phyloP scores from a whole-genome alignment of 179 eudicot species.

The Camellia oleifera region DNA sequence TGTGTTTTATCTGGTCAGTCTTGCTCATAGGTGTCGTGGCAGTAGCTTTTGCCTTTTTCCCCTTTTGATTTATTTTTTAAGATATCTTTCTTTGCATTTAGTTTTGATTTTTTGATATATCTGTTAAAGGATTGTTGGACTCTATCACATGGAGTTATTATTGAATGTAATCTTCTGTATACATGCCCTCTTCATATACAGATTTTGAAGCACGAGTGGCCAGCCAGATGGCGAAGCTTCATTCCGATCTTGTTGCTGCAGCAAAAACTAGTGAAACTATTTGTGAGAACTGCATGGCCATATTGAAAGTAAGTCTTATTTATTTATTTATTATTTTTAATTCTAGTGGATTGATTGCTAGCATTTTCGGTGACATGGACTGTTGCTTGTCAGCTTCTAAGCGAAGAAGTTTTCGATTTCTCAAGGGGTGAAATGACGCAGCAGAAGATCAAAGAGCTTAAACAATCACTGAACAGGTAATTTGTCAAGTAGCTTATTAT shows the following conservation, averaged over 20 bases:
- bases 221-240: slow-evolving; percentile 91
- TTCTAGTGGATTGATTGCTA: slow-evolving; percentile 3
- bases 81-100: background rate
- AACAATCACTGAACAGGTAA: slow-evolving; percentile 93
- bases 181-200: slow-evolving; percentile 23
- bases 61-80: background rate
- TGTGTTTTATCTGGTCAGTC: background rate
- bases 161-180: slow-evolving; percentile 4
- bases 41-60: background rate
- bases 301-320: slow-evolving; percentile 63
- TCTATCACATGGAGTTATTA: background rate
- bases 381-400: slow-evolving; percentile 60
- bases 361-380: slow-evolving; percentile 1
- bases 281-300: slow-evolving; percentile 99
- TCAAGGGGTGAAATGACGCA: slow-evolving; percentile 99
- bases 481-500: background rate
- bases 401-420: slow-evolving; percentile 99
- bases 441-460: slow-evolving; percentile 94
- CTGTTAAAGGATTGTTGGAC: background rate
- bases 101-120: background rate
- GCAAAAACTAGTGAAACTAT: slow-evolving; percentile 98
- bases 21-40: background rate
- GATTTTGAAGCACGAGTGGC: slow-evolving; percentile 99
- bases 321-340: background rate
- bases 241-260: slow-evolving; percentile 96